Evolutionary conservation across 805 yeast genomes (phyloP), one percentile per base, ranked within the genome.

Genomic region (Saccharomycopsis microspora): DNA sequence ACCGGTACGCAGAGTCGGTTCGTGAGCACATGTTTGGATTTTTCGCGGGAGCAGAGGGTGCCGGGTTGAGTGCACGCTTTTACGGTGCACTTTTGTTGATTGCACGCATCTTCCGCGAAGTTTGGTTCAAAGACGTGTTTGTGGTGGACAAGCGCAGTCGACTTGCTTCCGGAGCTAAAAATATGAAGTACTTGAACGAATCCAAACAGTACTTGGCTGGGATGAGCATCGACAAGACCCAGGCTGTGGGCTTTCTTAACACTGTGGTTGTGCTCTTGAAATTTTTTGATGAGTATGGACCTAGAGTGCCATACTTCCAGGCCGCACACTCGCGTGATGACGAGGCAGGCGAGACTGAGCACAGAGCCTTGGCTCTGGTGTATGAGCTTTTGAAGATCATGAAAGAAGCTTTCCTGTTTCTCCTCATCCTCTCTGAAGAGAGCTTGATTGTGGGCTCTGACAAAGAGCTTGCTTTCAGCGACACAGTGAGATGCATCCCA

Each of bases 331-430:
- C 51, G 8, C 46, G 44, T 42, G 55, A 49, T 31, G 74, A 76
- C 37, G 90, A 84, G 55, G 81, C 88, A 41, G 68, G 78, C 47
- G 89, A 93, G 63, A 95, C 96, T 1, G 98, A 93, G 61, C 88
- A 86, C 57, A 80, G 87, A 57, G 96, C 95, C 5, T 76, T 90
- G 54, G 79, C 80, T 31, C 79, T 96, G 0, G 66, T 93, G 37
- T 70, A 85, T 41, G 80, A 84, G 57, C 74, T 89, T 6, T 72
- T 89, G 48, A 77, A 75, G 47, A 79, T 86, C 5, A 78, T 87
- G 64, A 85, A 86, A 56, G 97, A 93, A 64, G 95, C 95, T 0
- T 69, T 90, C 33, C 87, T 97, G 1, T 93, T 93, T 60, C 68
- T 93, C 53, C 75, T 83, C 64, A 84, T 90, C 5, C 68, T 93